A percentile compares a stretch with the other conserved stretches of the same genome.
phyloP scores from a whole-genome alignment of 805 yeast species.

The Maudiozyma turicensis region DNA sequence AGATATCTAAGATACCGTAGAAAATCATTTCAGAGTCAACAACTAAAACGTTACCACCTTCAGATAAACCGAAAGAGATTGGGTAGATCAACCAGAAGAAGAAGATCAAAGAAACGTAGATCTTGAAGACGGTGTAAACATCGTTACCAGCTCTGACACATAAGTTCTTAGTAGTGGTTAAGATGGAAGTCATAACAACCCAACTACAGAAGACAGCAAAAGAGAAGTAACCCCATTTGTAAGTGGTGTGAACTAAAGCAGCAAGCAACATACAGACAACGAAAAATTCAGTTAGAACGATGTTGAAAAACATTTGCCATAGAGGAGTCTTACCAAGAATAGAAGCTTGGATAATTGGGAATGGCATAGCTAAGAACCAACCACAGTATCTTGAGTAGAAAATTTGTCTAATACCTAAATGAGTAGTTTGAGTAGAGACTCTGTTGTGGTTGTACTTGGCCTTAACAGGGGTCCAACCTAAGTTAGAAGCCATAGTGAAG shows the following conservation, averaged over 20 bases:
- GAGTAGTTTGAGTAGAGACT: constrained; percentile 20
- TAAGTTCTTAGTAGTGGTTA: constrained; percentile 21
- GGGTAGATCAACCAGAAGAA: constrained; percentile 37
- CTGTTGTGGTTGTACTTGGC: constrained; percentile 43
- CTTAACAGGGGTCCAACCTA: constrained; percentile 43
- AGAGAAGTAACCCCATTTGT: constrained; percentile 45
- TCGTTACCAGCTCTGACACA: constrained; percentile 15
- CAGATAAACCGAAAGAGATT: constrained; percentile 30
- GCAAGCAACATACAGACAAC: constrained; percentile 39
- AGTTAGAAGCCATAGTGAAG: constrained; percentile 49
- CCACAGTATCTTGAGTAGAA: constrained; percentile 50
- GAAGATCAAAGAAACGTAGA: constrained; percentile 14
- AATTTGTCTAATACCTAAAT: constrained; percentile 40
- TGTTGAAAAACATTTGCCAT: constrained; percentile 21
- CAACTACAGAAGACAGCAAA: constrained; percentile 27
- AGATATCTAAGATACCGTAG: constrained; percentile 48
- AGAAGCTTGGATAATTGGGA: constrained; percentile 34
- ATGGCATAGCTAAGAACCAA: constrained; percentile 43
- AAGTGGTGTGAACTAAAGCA: constrained; percentile 35
- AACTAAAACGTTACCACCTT: constrained; percentile 54
- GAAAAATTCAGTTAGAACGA: constrained; percentile 33
- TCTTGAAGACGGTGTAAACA: constrained; percentile 16
- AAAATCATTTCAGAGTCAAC: constrained; percentile 51
- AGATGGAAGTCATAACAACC: constrained; percentile 13
- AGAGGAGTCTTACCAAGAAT: constrained; percentile 19